Evolutionary conservation across 768 basidiomycete genomes (phyloP).

Genomic region (Russula vinacea): DNA sequence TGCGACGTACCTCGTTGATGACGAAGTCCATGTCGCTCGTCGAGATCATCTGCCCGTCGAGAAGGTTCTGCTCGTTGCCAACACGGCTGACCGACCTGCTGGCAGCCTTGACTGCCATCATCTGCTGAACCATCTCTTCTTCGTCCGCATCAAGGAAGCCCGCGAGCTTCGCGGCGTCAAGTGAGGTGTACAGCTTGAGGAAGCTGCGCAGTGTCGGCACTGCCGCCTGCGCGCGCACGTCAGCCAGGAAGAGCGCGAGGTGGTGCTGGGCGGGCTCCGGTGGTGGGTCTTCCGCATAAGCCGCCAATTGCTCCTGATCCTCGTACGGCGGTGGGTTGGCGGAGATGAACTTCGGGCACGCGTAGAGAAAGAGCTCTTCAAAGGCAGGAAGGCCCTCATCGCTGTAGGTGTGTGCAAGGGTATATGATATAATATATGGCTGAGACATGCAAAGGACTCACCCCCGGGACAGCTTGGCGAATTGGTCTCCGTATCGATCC

Average conservation of each 20-base stretch:
- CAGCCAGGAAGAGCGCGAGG: slow-evolving; percentile 77
- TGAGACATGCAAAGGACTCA: slow-evolving; percentile 40
- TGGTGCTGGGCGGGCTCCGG: slow-evolving; percentile 82
- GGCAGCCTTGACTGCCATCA: slow-evolving; percentile 94
- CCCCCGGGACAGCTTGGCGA: slow-evolving; percentile 81
- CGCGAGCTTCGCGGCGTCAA: slow-evolving; percentile 88
- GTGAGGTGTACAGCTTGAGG: slow-evolving; percentile 91
- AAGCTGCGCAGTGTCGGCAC: slow-evolving; percentile 87
- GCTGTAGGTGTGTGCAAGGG: slow-evolving; percentile 35
- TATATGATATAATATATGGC: slow-evolving; percentile 7
- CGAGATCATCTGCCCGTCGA: slow-evolving; percentile 83
- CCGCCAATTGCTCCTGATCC: slow-evolving; percentile 58
- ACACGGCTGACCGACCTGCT: slow-evolving; percentile 69
- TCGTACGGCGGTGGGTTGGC: slow-evolving; percentile 95
- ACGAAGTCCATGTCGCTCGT: slow-evolving; percentile 95
- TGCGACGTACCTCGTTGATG: slow-evolving; percentile 77
- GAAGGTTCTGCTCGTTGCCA: slow-evolving; percentile 50
- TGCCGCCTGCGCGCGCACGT: slow-evolving; percentile 69
- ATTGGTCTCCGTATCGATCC: slow-evolving; percentile 91
- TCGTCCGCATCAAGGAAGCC: slow-evolving; percentile 89
- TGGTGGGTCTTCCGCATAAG: slow-evolving; percentile 40
- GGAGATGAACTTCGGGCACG: slow-evolving; percentile 95
- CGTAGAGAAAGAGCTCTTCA: slow-evolving; percentile 90
- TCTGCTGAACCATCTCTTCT: slow-evolving; percentile 91
- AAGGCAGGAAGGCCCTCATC: slow-evolving; percentile 75